Evolutionary conservation across 257 asterid species (phyloP).

Genomic region (Nemophila menziesii): DNA sequence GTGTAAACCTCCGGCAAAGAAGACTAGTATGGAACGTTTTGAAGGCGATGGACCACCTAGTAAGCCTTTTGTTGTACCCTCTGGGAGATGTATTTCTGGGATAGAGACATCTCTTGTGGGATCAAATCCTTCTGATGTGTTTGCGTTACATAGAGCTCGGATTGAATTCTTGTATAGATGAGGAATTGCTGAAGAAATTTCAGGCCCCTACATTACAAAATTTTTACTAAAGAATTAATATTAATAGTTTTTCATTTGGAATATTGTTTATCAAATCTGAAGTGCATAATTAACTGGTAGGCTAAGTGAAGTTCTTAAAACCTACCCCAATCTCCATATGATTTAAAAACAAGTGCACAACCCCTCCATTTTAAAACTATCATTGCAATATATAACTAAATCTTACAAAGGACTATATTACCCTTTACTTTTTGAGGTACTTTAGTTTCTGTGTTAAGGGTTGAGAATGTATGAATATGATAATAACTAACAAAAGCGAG

Average conservation of each 20-base stretch:
- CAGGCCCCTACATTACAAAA: constrained; percentile 50
- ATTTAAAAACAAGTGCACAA: no score
- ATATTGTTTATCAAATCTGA: neutral
- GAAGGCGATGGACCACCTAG: constrained; percentile 76
- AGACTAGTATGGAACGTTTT: constrained; percentile 39
- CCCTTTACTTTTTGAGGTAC: no score
- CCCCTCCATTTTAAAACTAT: no score
- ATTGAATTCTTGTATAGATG: constrained; percentile 59
- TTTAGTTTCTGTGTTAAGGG: no score
- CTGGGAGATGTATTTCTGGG: constrained; percentile 64
- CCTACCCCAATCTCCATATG: no score
- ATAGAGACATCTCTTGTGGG: constrained; percentile 69
- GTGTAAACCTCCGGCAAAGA: constrained; percentile 81
- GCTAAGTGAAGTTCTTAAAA: no score
- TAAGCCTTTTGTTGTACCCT: constrained; percentile 52
- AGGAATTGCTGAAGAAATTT: constrained; percentile 45
- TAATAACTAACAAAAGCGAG: no score
- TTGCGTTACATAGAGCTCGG: constrained; percentile 75
- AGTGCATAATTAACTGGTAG: neutral
- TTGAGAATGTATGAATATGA: no score
- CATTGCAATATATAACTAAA: no score
- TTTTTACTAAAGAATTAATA: neutral
- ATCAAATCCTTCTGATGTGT: constrained; percentile 56
- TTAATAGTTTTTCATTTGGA: neutral
- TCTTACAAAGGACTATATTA: no score